A percentile compares a stretch with the other conserved stretches of the same genome.
Conservation (phyloP, 1,284 basidiomycete genomes). For the Fomitopsis betulina region DNA sequence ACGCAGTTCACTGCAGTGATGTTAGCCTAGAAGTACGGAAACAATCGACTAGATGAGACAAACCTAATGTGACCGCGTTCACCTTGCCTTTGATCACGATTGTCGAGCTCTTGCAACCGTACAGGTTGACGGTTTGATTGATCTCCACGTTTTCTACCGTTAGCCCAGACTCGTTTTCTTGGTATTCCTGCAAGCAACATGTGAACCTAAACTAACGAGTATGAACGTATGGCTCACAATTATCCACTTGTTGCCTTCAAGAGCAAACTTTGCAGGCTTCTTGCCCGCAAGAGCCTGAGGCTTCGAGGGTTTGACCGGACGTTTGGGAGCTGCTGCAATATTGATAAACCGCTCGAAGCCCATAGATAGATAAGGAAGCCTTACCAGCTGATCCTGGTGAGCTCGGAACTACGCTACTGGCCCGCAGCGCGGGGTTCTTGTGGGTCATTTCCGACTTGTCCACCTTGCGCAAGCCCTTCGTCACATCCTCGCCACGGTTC, state of each 20-base stretch:
- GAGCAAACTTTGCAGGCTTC: conserved; percentile 87
- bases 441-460: conserved; percentile 98
- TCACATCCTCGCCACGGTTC: conserved; percentile 89
- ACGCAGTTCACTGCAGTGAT: conserved; percentile 72
- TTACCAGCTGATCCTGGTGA: conserved; percentile 15
- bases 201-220: background rate
- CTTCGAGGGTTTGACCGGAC: conserved; percentile 75
- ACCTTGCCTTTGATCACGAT: conserved; percentile 91
- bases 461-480: conserved; percentile 89
- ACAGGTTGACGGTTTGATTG: conserved; percentile 87
- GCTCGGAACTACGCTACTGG: conserved; percentile 58
- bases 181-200: conserved; percentile 68
- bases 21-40: background rate
- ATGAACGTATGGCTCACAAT: conserved; percentile 52
- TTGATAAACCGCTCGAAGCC: no score
- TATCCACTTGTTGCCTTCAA: conserved; percentile 94
- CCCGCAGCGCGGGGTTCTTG: conserved; percentile 90
- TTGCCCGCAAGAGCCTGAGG: conserved; percentile 78
- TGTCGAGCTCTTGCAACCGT: conserved; percentile 88
- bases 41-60: conserved; percentile 23
- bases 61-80: conserved; percentile 90
- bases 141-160: conserved; percentile 79
- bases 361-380: background rate
- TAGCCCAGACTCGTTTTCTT: conserved; percentile 80
- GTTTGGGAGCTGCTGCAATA: conserved; percentile 43